These are phyloP conservation scores for Bipolaris zeicola DNA, from an alignment of 2,329 filamentous ascomycete species.

Conservation along the genomic window DNA sequence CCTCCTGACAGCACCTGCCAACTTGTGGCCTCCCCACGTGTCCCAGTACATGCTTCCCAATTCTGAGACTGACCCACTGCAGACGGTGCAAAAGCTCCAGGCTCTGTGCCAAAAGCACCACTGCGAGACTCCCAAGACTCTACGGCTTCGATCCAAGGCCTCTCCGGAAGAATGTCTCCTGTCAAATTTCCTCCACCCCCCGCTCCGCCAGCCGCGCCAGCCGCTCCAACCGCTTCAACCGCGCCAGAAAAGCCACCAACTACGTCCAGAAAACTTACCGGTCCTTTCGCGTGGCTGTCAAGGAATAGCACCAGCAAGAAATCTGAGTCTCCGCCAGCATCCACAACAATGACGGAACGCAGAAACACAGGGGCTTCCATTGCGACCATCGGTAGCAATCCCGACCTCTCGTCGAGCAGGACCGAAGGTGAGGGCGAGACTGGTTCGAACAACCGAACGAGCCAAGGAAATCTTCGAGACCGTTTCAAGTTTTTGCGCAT, in stretches of 20 bases:
- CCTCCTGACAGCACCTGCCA: not conserved
- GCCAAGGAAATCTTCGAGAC: constrained; percentile 52
- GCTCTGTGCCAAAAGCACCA: constrained; percentile 59
- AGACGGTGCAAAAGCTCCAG: constrained; percentile 36
- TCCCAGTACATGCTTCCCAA: not conserved
- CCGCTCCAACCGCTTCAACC: constrained; percentile 15
- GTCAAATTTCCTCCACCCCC: constrained; percentile 56
- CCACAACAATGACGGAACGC: constrained; percentile 56
- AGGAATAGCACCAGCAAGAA: constrained; percentile 61
- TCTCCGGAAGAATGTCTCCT: constrained; percentile 73
- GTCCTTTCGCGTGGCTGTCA: constrained; percentile 52
- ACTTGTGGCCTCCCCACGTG: not conserved
- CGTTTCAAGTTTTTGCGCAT: constrained; percentile 54
- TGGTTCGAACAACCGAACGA: constrained; percentile 39
- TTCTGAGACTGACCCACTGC: constrained; percentile 23
- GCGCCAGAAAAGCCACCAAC: constrained; percentile 26
- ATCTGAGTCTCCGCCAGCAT: constrained; percentile 62
- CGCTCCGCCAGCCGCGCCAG: constrained; percentile 35
- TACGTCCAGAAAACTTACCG: constrained; percentile 72
- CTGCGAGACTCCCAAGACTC: constrained; percentile 54
- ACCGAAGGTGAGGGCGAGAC: constrained; percentile 65
- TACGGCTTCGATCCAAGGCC: constrained; percentile 61
- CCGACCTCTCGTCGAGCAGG: constrained; percentile 77
- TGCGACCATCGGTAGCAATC: constrained; percentile 77
- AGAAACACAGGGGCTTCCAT: constrained; percentile 82